Conservation (phyloP, 2,329 filamentous ascomycete species). For the Paracorniculantispora psalliotae region DNA sequence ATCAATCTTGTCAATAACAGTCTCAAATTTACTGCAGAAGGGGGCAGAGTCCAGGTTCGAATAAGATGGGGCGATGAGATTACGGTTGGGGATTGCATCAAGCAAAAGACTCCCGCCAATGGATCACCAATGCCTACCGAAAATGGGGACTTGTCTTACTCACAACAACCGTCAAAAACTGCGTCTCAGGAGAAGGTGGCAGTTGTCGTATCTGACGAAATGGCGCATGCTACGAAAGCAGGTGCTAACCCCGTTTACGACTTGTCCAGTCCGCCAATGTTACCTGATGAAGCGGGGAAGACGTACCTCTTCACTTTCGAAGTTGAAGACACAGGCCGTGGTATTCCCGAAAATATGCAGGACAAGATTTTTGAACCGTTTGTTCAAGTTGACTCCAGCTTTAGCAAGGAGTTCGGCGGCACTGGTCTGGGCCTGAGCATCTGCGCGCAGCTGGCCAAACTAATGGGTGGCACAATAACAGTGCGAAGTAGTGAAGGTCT, state of each 20-base stretch:
- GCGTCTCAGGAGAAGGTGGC: not conserved
- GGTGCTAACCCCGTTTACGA: not conserved
- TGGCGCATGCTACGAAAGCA: not conserved
- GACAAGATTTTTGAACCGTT: slow-evolving; percentile 89
- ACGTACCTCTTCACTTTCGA: slow-evolving; percentile 80
- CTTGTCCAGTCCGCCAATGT: not conserved
- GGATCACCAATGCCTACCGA: not conserved
- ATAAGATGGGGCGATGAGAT: slow-evolving; percentile 67
- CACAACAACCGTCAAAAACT: not conserved
- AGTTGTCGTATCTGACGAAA: not conserved
- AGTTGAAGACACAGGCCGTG: slow-evolving; percentile 82
- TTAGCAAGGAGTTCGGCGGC: slow-evolving; percentile 86
- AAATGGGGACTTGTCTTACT: not conserved
- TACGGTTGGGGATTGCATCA: not conserved
- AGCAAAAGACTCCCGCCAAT: not conserved
- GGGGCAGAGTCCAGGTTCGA: slow-evolving; percentile 68
- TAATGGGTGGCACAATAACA: slow-evolving; percentile 76
- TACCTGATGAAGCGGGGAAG: slow-evolving; percentile 46
- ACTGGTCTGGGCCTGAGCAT: slow-evolving; percentile 87
- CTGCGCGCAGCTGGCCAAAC: slow-evolving; percentile 74
- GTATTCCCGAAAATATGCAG: slow-evolving; percentile 73
- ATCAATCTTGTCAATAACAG: slow-evolving; percentile 92
- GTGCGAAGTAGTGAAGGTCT: slow-evolving; percentile 66
- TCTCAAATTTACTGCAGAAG: slow-evolving; percentile 79
- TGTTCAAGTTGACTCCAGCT: slow-evolving; percentile 82